These are phyloP conservation scores for Tephrocybe sp. DNA, from an alignment of 768 basidiomycete species.

Conservation along the genomic window DNA sequence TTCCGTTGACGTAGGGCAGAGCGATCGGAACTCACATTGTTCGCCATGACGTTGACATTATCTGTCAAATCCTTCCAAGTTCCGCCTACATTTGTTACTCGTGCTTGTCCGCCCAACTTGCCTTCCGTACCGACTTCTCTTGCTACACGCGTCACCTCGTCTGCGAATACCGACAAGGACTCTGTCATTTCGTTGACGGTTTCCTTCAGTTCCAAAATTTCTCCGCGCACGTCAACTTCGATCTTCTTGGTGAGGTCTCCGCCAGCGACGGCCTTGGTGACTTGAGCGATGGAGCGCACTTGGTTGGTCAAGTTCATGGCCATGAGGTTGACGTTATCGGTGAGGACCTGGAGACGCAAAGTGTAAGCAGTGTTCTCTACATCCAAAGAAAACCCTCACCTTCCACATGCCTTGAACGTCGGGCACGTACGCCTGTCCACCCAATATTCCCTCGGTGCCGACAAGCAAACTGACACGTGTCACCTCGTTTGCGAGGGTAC, in stretches of 20 bases:
- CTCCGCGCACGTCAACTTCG: slow-evolving; percentile 86
- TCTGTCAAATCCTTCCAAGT: slow-evolving; percentile 98
- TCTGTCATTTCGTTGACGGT: slow-evolving; percentile 97
- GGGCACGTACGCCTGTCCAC: slow-evolving; percentile 90
- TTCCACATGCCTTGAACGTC: slow-evolving; percentile 96
- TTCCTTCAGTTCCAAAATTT: slow-evolving; percentile 86
- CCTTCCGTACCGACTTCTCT: slow-evolving; percentile 98
- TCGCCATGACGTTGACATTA: slow-evolving; percentile 95
- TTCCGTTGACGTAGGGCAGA: neutral
- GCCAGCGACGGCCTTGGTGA: slow-evolving; percentile 92
- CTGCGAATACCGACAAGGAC: slow-evolving; percentile 79
- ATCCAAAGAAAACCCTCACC: slow-evolving; percentile 24
- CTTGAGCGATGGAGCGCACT: slow-evolving; percentile 82
- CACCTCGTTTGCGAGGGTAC: slow-evolving; percentile 77
- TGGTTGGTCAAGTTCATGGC: slow-evolving; percentile 89
- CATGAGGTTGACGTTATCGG: slow-evolving; percentile 87
- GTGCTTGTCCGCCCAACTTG: slow-evolving; percentile 88
- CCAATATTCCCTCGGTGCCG: slow-evolving; percentile 89
- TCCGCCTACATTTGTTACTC: slow-evolving; percentile 91
- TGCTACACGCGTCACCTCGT: slow-evolving; percentile 81
- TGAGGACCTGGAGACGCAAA: slow-evolving; percentile 35
- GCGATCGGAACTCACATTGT: slow-evolving; percentile 56
- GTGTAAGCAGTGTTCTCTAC: neutral
- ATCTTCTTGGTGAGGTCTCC: slow-evolving; percentile 95
- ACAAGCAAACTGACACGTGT: slow-evolving; percentile 91